Evolutionary conservation across 2,329 filamentous ascomycete species (phyloP).

Genomic region (Botrytis porri): DNA sequence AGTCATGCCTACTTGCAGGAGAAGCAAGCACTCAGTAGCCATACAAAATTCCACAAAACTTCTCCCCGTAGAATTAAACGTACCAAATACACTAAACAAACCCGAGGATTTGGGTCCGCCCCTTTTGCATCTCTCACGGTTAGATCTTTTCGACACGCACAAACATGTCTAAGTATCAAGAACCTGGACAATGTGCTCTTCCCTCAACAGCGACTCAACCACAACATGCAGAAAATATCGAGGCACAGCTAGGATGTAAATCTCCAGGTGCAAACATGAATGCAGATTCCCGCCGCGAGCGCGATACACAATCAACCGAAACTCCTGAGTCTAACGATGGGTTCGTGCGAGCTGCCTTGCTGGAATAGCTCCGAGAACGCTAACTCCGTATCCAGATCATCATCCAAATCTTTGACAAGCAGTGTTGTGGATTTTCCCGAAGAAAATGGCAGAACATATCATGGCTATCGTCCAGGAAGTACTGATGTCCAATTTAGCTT

Average conservation of each 20-base stretch:
- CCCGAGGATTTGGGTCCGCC: background rate
- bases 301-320: background rate
- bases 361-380: background rate
- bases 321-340: slow-evolving; percentile 4
- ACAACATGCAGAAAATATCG: background rate
- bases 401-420: slow-evolving; percentile 25
- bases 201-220: background rate
- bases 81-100: background rate
- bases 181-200: background rate
- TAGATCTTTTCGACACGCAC: background rate
- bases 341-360: background rate
- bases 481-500: background rate
- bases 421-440: slow-evolving; percentile 30
- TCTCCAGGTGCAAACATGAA: background rate
- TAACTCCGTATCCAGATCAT: background rate
- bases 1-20: slow-evolving; percentile 9
- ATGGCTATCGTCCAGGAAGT: slow-evolving; percentile 20
- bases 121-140: background rate
- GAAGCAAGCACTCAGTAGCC: background rate
- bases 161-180: slow-evolving; percentile 9
- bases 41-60: background rate
- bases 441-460: slow-evolving; percentile 34
- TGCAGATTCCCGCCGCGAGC: background rate
- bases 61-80: background rate
- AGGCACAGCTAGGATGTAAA: background rate